Evolutionary conservation across 2,329 filamentous ascomycete species (phyloP), one percentile per base, ranked within the genome.

Genomic region (Huntiella moniliformis): DNA sequence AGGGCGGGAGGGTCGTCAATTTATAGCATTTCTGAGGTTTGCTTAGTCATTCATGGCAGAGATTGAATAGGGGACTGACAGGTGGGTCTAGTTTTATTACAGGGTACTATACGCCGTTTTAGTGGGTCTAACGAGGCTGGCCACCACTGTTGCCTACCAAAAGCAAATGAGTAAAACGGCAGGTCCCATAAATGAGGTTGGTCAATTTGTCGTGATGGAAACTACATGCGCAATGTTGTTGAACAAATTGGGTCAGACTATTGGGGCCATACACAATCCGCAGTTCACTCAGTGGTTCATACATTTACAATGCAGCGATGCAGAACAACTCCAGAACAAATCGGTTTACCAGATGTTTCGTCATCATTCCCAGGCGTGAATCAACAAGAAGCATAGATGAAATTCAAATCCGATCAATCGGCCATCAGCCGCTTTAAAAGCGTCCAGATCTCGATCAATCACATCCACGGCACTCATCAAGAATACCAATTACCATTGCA

Each of bases 1-100:
- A 52, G 47, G 33, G 46, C 15, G 49, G 44, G 39, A 37, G 37
- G 22, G 52, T 32, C 42, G 37, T 32, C 28, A 0, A 53, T 65
- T 62, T 64, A 63, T 64, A 63, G 52, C 31, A 22, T 28, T 33
- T 45, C 16, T n/a, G 12, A 22, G 22, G 10, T 28, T 8, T 5
- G 22, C 7, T 28, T 28, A 28, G 22, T 28, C 11, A n/a, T 32
- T 22, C 4, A 18, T 7, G 32, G 11, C 4, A 4, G 1, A 7
- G 4, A 37, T 17, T 5, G 13, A 38, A 38, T 49, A 32, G 38
- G 38, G 28, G 15, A n/a, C 12, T 31, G 10, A 40, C 16, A 17
- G 12, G 39, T 33, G 39, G 22, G 39, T 33, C 39, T 28, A 8
- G 6, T 28, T 28, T 28, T 8, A 8, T 28, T 28, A 28, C 22